Percentiles rank a stretch among this genome's conserved stretches.
Conservation (phyloP, 768 basidiomycete genomes). For the Kockovaella imperatae region DNA sequence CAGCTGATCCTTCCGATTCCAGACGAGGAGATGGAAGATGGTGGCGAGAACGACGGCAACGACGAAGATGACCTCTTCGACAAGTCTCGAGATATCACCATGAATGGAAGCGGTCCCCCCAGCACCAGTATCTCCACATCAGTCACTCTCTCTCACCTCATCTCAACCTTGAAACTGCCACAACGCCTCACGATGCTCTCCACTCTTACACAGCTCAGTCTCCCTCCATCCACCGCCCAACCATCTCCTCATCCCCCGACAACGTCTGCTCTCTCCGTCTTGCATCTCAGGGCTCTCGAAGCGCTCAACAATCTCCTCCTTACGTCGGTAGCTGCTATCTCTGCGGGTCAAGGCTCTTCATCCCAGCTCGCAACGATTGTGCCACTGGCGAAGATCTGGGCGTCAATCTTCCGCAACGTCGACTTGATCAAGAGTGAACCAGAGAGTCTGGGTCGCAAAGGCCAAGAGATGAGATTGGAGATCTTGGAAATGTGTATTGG, state of each 20-base stretch:
- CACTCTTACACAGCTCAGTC: slow-evolving; percentile 71
- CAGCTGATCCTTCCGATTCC: slow-evolving; percentile 16
- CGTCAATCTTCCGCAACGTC: slow-evolving; percentile 36
- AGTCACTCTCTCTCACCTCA: slow-evolving; percentile 46
- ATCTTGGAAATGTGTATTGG: slow-evolving; percentile 54
- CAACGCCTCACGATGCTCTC: slow-evolving; percentile 56
- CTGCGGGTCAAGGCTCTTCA: slow-evolving; percentile 47
- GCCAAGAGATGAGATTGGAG: slow-evolving; percentile 65
- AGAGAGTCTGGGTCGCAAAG: slow-evolving; percentile 33
- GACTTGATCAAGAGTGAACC: slow-evolving; percentile 26
- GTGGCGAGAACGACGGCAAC: slow-evolving; percentile 40
- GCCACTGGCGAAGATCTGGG: slow-evolving; percentile 56
- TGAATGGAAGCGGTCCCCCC: too few relatives aligned
- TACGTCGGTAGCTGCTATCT: slow-evolving; percentile 52
- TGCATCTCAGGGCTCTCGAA: slow-evolving; percentile 78
- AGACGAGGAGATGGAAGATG: slow-evolving; percentile 36
- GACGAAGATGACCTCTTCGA: slow-evolving; percentile 43
- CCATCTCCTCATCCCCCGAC: slow-evolving; percentile 78
- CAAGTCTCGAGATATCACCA: slow-evolving; percentile 36
- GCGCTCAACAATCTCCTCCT: slow-evolving; percentile 85
- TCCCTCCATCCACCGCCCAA: slow-evolving; percentile 58
- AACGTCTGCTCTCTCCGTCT: slow-evolving; percentile 71
- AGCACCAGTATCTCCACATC: slow-evolving; percentile 16
- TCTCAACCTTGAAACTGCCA: slow-evolving; percentile 61
- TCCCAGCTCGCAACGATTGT: slow-evolving; percentile 43